Percentiles rank a stretch among this genome's conserved stretches.
Conservation (phyloP, 805 yeast species). For the Wickerhamiella lipophila region DNA sequence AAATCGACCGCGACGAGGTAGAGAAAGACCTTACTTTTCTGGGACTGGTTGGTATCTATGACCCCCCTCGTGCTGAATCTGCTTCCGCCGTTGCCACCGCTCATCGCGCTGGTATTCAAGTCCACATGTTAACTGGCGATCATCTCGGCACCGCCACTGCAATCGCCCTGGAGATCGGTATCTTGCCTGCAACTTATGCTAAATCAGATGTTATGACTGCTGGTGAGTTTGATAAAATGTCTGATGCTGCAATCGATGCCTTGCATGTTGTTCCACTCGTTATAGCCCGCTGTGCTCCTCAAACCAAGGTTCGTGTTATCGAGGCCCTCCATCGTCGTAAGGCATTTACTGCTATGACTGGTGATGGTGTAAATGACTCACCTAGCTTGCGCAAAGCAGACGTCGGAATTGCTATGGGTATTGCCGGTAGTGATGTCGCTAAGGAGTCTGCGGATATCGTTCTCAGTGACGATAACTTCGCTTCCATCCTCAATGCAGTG, state of each 20-base stretch:
- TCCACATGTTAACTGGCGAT: slow-evolving; percentile 74
- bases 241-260: slow-evolving; percentile 47
- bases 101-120: slow-evolving; percentile 64
- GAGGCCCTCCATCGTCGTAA: slow-evolving; percentile 57
- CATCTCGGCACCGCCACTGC: slow-evolving; percentile 69
- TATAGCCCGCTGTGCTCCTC: slow-evolving; percentile 74
- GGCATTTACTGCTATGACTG: slow-evolving; percentile 66
- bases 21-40: slow-evolving; percentile 45
- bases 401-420: slow-evolving; percentile 77
- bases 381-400: slow-evolving; percentile 66
- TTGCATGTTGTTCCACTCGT: slow-evolving; percentile 61
- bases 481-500: slow-evolving; percentile 63
- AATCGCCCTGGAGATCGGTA: slow-evolving; percentile 72
- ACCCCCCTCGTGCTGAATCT: slow-evolving; percentile 65
- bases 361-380: slow-evolving; percentile 75
- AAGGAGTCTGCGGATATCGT: slow-evolving; percentile 72
- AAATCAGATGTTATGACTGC: slow-evolving; percentile 67
- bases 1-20: slow-evolving; percentile 31
- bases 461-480: slow-evolving; percentile 63
- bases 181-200: slow-evolving; percentile 46
- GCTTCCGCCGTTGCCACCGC: slow-evolving; percentile 51
- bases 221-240: slow-evolving; percentile 48
- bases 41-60: slow-evolving; percentile 67
- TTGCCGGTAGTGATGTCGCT: slow-evolving; percentile 74
- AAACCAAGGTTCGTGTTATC: slow-evolving; percentile 68